Percentiles rank a stretch among this genome's conserved stretches.
These are phyloP conservation scores for Starmerella stigmatis DNA, from an alignment of 805 yeast genomes.

Conservation along the genomic window DNA sequence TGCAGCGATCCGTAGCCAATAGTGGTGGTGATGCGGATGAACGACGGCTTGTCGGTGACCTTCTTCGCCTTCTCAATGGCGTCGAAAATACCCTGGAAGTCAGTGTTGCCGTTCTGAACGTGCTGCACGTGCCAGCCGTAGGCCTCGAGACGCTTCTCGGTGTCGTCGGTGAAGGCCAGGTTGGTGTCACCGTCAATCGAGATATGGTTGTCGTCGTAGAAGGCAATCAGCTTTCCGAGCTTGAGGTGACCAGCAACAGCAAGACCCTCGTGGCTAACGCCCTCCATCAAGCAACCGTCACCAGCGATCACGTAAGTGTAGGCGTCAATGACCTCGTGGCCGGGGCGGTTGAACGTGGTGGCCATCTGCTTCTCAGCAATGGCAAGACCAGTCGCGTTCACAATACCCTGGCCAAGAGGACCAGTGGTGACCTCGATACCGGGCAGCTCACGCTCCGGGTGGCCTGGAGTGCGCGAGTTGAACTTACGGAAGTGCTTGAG, in stretches of 20 bases:
- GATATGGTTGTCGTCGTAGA: constrained; percentile 94
- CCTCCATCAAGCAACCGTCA: constrained; percentile 98
- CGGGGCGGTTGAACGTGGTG: constrained; percentile 88
- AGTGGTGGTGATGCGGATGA: constrained; percentile 78
- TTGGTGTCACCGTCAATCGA: constrained; percentile 90
- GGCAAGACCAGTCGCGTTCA: constrained; percentile 93
- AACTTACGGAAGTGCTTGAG: constrained; percentile 83
- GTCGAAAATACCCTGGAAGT: constrained; percentile 54
- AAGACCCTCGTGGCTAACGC: constrained; percentile 87
- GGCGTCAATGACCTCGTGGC: constrained; percentile 57
- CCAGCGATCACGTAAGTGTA: constrained; percentile 76
- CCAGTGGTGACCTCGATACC: constrained; percentile 98
- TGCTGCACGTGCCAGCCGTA: constrained; percentile 87
- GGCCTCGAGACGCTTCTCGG: constrained; percentile 68
- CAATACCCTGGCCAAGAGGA: constrained; percentile 96
- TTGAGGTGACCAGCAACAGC: constrained; percentile 94
- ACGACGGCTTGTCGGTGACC: constrained; percentile 72
- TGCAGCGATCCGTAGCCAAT: constrained; percentile 86
- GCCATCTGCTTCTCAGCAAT: constrained; percentile 87
- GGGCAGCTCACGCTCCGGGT: constrained; percentile 84
- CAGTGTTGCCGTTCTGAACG: constrained; percentile 73
- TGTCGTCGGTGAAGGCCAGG: constrained; percentile 90
- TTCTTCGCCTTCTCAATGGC: constrained; percentile 78
- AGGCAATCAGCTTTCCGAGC: constrained; percentile 83
- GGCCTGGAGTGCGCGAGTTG: constrained; percentile 90